Evolutionary conservation across 2,329 filamentous ascomycete species (phyloP).

Genomic region (Paracoccidioides brasiliensis): DNA sequence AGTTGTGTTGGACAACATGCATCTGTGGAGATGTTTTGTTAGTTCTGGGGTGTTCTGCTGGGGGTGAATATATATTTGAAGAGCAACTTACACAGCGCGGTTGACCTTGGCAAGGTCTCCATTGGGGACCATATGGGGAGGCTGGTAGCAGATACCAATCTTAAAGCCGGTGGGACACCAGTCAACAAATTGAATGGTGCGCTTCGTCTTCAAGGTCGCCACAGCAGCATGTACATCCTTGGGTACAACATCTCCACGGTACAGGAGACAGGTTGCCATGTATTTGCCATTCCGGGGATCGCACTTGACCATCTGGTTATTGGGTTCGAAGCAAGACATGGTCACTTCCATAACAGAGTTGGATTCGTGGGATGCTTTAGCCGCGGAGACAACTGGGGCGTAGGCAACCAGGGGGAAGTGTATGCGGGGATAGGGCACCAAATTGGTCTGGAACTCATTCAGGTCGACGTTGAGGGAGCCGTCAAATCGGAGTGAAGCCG

Average conservation of each 20-base stretch:
- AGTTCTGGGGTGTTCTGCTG: constrained; percentile 11
- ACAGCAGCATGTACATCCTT: constrained; percentile 90
- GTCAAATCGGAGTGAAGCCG: constrained; percentile 94
- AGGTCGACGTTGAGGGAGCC: constrained; percentile 98
- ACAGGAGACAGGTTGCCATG: constrained; percentile 97
- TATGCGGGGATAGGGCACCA: constrained; percentile 97
- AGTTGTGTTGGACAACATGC: constrained; percentile 91
- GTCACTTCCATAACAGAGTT: constrained; percentile 78
- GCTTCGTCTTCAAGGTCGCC: constrained; percentile 96
- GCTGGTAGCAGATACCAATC: constrained; percentile 99
- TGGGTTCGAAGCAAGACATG: constrained; percentile 97
- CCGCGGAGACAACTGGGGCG: constrained; percentile 81
- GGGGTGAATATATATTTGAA: background rate
- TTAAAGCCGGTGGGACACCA: constrained; percentile 99
- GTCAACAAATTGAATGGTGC: constrained; percentile 97
- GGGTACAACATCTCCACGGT: constrained; percentile 95
- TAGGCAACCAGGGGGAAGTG: constrained; percentile 99
- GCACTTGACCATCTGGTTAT: constrained; percentile 99
- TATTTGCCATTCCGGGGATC: constrained; percentile 98
- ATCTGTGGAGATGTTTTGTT: constrained; percentile 40
- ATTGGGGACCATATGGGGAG: constrained; percentile 88
- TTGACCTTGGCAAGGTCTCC: constrained; percentile 95
- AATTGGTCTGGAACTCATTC: constrained; percentile 99
- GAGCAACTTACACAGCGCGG: constrained; percentile 74
- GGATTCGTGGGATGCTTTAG: constrained; percentile 93